A percentile compares a stretch with the other conserved stretches of the same genome.
Evolutionary conservation across 2,329 filamentous ascomycete species (phyloP).

Genomic region (Aphanocladium album): DNA sequence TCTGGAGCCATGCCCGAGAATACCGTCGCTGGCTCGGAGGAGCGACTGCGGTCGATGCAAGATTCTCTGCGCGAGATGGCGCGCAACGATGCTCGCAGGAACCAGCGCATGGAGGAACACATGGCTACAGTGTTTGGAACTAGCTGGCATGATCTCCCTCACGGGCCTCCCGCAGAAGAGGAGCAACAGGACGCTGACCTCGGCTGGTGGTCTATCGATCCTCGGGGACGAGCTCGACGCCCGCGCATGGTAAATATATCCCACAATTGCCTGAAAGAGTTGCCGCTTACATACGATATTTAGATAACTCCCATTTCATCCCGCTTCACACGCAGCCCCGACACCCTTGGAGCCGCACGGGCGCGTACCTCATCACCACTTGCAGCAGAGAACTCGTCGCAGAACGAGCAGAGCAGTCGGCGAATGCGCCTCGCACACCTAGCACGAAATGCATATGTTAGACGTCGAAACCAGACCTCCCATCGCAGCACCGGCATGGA

Average conservation of each 20-base stretch:
- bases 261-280: conserved; percentile 13
- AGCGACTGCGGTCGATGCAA: background rate
- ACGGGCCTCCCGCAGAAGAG: conserved; percentile 13
- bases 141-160: conserved; percentile 15
- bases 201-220: conserved; percentile 23
- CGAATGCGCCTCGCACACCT: background rate
- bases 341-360: background rate
- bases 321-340: conserved; percentile 12
- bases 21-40: background rate
- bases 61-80: conserved; percentile 22
- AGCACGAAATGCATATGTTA: background rate
- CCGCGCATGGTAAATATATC: conserved; percentile 20
- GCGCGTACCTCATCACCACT: background rate
- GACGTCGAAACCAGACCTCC: conserved; percentile 2
- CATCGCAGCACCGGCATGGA: conserved; percentile 41
- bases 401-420: background rate
- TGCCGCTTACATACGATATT: conserved; percentile 57
- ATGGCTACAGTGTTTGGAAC: conserved; percentile 22
- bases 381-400: background rate
- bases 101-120: conserved; percentile 24
- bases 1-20: conserved; percentile 12
- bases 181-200: conserved; percentile 15
- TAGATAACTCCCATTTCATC: conserved; percentile 6
- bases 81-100: conserved; percentile 20
- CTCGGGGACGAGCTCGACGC: conserved; percentile 17